Evolutionary conservation across 768 basidiomycete species (phyloP).

Genomic region (Nidularia sp.): DNA sequence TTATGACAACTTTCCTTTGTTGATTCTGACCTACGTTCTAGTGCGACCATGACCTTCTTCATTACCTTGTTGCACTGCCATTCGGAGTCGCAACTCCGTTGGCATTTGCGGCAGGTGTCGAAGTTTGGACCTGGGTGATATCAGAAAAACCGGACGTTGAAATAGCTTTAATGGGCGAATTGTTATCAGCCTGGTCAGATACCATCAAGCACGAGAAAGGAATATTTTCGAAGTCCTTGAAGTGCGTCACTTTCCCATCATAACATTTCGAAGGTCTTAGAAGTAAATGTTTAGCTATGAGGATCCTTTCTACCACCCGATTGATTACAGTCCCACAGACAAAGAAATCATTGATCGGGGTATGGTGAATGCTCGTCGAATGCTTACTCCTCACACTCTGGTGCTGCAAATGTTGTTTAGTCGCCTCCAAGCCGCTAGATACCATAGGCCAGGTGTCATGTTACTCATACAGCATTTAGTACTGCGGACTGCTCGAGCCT

Average conservation of each 20-base stretch:
- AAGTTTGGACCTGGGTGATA: conserved; percentile 96
- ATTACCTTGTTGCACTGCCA: conserved; percentile 83
- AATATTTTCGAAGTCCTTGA: conserved; percentile 74
- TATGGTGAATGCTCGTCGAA: conserved; percentile 60
- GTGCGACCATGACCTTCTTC: conserved; percentile 83
- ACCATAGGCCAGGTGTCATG: conserved; percentile 81
- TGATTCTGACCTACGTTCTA: conserved; percentile 19
- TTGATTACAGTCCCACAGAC: conserved; percentile 88
- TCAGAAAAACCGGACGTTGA: conserved; percentile 81
- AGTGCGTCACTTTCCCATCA: conserved; percentile 47
- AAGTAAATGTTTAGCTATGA: conserved; percentile 51
- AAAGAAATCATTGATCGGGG: conserved; percentile 78
- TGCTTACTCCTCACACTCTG: conserved; percentile 80
- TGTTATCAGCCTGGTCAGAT: conserved; percentile 82
- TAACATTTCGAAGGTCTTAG: background rate
- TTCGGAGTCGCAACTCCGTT: conserved; percentile 87
- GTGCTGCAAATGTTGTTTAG: conserved; percentile 88
- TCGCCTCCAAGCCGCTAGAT: conserved; percentile 90
- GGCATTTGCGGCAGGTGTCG: conserved; percentile 82
- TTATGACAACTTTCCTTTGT: background rate
- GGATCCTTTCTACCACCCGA: conserved; percentile 84
- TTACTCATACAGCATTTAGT: conserved; percentile 82
- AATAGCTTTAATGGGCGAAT: conserved; percentile 79
- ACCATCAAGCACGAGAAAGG: conserved; percentile 78
- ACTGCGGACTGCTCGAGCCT: conserved; percentile 70